These are phyloP conservation scores for Thuja plicata DNA, from an alignment of 83 land plant species.

Conservation along the genomic window DNA sequence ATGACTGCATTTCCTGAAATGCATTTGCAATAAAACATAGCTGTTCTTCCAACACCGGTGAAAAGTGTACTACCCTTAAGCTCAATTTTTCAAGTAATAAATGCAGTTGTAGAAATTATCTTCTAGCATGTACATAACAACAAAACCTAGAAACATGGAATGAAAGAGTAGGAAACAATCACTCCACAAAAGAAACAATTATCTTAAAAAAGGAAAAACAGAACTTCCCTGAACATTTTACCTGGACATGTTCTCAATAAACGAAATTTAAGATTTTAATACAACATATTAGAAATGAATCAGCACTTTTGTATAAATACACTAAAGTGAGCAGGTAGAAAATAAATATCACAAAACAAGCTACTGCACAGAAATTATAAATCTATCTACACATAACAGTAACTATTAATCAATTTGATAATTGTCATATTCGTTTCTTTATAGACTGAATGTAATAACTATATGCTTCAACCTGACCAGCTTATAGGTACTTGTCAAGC, in stretches of 20 bases:
- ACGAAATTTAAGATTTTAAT: background rate
- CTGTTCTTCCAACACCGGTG: background rate
- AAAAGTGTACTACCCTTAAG: background rate
- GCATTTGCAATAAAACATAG: background rate
- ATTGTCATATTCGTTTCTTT: background rate
- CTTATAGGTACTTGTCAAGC: background rate
- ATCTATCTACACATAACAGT: background rate
- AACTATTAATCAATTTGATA: background rate
- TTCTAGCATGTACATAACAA: background rate
- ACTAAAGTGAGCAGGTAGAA: background rate
- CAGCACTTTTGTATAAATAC: background rate
- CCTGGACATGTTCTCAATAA: background rate
- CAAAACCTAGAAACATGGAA: background rate
- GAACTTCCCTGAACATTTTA: background rate
- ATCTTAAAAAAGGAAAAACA: background rate
- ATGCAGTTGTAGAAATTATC: background rate
- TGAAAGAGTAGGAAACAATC: background rate
- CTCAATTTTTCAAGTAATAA: background rate
- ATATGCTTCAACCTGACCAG: background rate
- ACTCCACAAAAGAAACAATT: background rate
- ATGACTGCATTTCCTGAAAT: background rate
- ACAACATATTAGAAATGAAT: background rate
- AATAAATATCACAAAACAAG: background rate
- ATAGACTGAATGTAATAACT: background rate
- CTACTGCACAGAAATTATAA: background rate